phyloP scores from a whole-genome alignment of 345 rosid genomes.

The Zanthoxylum bungeanum region DNA sequence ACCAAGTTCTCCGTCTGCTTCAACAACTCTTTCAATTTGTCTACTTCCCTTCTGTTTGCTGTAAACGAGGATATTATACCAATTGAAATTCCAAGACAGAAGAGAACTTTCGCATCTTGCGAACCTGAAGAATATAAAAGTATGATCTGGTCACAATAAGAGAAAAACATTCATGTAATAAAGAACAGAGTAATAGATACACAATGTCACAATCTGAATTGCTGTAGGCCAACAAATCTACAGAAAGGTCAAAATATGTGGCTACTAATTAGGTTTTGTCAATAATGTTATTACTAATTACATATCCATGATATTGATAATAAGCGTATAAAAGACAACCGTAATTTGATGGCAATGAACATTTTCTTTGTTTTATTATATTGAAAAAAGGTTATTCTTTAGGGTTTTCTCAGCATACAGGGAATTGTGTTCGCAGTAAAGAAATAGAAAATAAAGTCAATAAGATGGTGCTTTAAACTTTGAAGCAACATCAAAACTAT shows the following conservation, averaged over 20 bases:
- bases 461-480: not conserved
- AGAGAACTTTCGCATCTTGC: conserved; percentile 35
- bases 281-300: not conserved
- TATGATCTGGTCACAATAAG: not conserved
- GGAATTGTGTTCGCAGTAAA: not conserved
- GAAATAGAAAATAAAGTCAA: not conserved
- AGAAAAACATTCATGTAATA: not conserved
- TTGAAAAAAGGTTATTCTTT: not conserved
- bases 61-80: conserved; percentile 59
- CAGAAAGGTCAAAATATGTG: not conserved
- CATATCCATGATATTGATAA: not conserved
- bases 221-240: not conserved
- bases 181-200: not conserved
- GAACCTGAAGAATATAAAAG: conserved; percentile 39
- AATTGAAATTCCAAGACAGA: conserved; percentile 67
- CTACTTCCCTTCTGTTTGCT: conserved; percentile 42
- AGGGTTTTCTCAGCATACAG: not conserved
- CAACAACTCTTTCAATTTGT: conserved; percentile 44
- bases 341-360: not conserved
- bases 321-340: not conserved
- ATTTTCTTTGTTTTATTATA: not conserved
- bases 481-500: not conserved
- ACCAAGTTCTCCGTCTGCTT: conserved; percentile 66
- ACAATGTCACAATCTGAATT: not conserved
- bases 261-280: not conserved